Base-by-base conservation (phyloP, 2,329 filamentous ascomycete species). In the Exophiala phaeomuriformis region DNA sequence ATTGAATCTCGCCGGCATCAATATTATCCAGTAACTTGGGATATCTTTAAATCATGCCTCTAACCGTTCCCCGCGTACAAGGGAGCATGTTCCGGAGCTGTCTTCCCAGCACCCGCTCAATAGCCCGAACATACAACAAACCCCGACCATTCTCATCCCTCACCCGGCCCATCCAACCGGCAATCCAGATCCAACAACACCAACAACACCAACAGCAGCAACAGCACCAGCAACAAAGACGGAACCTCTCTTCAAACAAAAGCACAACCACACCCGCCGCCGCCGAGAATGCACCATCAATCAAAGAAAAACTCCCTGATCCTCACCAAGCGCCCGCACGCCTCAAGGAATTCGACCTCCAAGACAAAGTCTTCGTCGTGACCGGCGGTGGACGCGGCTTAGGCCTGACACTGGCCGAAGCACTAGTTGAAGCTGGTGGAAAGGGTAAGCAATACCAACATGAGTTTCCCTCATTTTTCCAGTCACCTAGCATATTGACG, bases 381-480 rank as follows among this genome's bases (percentile, higher is more conserved):
- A 75, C 72, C 0, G 72, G 72, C 9, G 72, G 71, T 32, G 72
- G 66, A 2, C 65, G 71, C 43, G 72, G 72, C n/a, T 61, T 75
- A 4, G 72, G 72, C 27, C 61, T 75, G 27, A 66, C 68, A 5
- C 71, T 76, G 64, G 74, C 72, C 4, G 71, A 75, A 60, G 72
- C 71, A 9, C 61, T 77, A 48, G 69, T 73, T 45, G 72, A 77
- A 62, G 72, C 73, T 5, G 75, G 74, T 3, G 74, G 72, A 5
- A 71, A 73, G 61, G 73, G 74, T 56, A 69, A 69, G 9, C 70
- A 19, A 19, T 2, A 19, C 19, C 19, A 19, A 19, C 19, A 19
- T 19, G 19, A 19, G 19, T 19, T 19, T 19, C 19, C 19, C 19
- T 19, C 19, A 19, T 19, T 19, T 19, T 19, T 19, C 19, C 19